phyloP scores from a whole-genome alignment of 1,284 basidiomycete species.

The Malassezia restricta region DNA sequence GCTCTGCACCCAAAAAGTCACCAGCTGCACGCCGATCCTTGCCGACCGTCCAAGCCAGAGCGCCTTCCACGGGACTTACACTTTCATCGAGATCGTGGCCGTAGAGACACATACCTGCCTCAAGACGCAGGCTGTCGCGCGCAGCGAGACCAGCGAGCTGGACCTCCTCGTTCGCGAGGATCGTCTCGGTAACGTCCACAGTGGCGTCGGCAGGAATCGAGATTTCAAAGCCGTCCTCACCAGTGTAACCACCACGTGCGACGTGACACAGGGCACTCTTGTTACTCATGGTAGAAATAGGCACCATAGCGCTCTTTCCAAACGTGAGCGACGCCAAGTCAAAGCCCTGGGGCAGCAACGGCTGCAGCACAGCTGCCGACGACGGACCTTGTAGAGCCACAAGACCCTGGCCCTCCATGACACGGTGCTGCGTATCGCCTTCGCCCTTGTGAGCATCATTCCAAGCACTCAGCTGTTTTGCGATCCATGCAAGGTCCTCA shows the following conservation, averaged over 20 bases:
- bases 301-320: slow-evolving; percentile 34
- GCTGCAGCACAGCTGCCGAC: slow-evolving; percentile 64
- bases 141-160: slow-evolving; percentile 82
- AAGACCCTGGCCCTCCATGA: slow-evolving; percentile 74
- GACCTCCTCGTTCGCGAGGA: slow-evolving; percentile 56
- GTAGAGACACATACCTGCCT: slow-evolving; percentile 97
- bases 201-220: slow-evolving; percentile 73
- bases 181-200: slow-evolving; percentile 58
- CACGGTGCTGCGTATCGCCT: slow-evolving; percentile 64
- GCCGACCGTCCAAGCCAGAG: slow-evolving; percentile 80
- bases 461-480: slow-evolving; percentile 52
- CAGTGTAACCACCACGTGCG: slow-evolving; percentile 93
- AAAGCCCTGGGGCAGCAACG: slow-evolving; percentile 48
- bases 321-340: slow-evolving; percentile 53
- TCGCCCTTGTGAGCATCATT: slow-evolving; percentile 38
- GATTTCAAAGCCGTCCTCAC: slow-evolving; percentile 97
- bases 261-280: slow-evolving; percentile 57
- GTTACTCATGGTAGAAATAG: slow-evolving; percentile 53
- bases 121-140: slow-evolving; percentile 79
- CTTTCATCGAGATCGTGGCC: slow-evolving; percentile 82
- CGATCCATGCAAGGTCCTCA: slow-evolving; percentile 70
- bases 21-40: slow-evolving; percentile 62
- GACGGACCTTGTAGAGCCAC: slow-evolving; percentile 84
- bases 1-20: slow-evolving; percentile 70
- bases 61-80: slow-evolving; percentile 72